Conservation (phyloP, 2,329 filamentous ascomycete genomes). For the Penicillium fuscoglaucum region DNA sequence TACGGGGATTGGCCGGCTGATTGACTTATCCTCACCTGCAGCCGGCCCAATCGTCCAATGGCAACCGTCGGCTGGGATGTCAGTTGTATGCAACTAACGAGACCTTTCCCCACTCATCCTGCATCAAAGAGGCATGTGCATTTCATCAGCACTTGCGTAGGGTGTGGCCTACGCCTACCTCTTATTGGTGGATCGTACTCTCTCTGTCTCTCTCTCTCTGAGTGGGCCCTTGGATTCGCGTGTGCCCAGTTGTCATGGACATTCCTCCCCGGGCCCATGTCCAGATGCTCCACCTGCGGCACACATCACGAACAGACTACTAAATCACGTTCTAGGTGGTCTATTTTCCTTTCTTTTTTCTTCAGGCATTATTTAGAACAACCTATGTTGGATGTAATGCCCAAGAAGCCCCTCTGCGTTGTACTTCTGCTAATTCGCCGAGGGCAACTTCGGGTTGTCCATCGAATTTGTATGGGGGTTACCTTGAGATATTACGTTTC, state of each 20-base stretch:
- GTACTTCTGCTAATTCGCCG: not conserved
- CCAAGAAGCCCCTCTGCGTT: too few relatives aligned
- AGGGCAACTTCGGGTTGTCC: not conserved
- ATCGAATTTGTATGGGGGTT: not conserved
- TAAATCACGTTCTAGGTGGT: not conserved
- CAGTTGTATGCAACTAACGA: slow-evolving; percentile 34
- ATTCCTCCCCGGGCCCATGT: slow-evolving; percentile 9
- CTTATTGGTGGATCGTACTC: slow-evolving; percentile 18
- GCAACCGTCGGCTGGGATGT: slow-evolving; percentile 18
- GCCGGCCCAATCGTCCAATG: slow-evolving; percentile 30
- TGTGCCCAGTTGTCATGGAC: slow-evolving; percentile 23
- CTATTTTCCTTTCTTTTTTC: not conserved
- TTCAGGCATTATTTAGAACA: too few relatives aligned
- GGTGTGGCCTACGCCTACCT: slow-evolving; percentile 3
- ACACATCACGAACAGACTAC: slow-evolving; percentile 7
- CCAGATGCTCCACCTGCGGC: slow-evolving; percentile 4
- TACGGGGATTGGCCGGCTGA: slow-evolving; percentile 29
- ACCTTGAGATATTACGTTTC: not conserved
- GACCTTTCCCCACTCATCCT: slow-evolving; percentile 19
- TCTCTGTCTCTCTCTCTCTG: slow-evolving; percentile 1
- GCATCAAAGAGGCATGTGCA: slow-evolving; percentile 14
- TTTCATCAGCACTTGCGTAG: slow-evolving; percentile 17
- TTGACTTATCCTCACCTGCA: slow-evolving; percentile 27
- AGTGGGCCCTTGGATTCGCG: slow-evolving; percentile 30
- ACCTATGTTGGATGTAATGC: not conserved